A percentile compares a stretch with the other conserved stretches of the same genome.
phyloP scores from a whole-genome alignment of 306 rosid genomes.

The Corylus avellana region DNA sequence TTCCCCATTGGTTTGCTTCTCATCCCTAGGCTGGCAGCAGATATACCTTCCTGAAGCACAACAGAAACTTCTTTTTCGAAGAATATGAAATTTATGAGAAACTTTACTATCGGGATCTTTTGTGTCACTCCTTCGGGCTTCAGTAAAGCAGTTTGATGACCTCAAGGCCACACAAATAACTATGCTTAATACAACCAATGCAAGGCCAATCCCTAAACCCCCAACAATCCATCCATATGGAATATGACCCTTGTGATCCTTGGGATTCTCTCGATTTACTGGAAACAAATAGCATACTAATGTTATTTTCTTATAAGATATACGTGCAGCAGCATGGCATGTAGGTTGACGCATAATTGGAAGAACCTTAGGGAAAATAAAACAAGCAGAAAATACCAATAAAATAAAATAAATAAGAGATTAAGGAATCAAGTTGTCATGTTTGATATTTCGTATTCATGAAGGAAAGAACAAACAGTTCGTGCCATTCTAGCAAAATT shows the following conservation, averaged over 20 bases:
- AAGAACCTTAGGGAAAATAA: neutral
- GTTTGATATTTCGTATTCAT: neutral
- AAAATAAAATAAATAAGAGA: neutral
- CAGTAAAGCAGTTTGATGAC: constrained; percentile 59
- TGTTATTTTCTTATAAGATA: constrained; percentile 13
- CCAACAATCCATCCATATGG: constrained; percentile 89
- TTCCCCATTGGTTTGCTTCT: constrained; percentile 68
- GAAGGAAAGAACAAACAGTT: neutral
- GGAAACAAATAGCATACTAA: constrained; percentile 22
- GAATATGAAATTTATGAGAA: constrained; percentile 81
- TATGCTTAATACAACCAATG: constrained; percentile 56
- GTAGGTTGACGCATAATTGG: constrained; percentile 1
- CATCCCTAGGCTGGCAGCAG: constrained; percentile 64
- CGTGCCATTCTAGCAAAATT: neutral
- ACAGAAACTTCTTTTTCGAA: constrained; percentile 80
- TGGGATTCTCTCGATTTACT: constrained; percentile 56
- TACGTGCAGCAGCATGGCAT: constrained; percentile 5
- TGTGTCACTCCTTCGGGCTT: constrained; percentile 42
- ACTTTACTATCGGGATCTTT: constrained; percentile 60
- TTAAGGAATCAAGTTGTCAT: neutral
- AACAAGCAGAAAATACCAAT: neutral
- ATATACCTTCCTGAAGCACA: constrained; percentile 88
- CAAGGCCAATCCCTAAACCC: constrained; percentile 68
- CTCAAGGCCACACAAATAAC: constrained; percentile 54
- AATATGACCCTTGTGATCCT: constrained; percentile 62